phyloP scores from a whole-genome alignment of 352 stramenopile species.

The Phytophthora pinifolia region DNA sequence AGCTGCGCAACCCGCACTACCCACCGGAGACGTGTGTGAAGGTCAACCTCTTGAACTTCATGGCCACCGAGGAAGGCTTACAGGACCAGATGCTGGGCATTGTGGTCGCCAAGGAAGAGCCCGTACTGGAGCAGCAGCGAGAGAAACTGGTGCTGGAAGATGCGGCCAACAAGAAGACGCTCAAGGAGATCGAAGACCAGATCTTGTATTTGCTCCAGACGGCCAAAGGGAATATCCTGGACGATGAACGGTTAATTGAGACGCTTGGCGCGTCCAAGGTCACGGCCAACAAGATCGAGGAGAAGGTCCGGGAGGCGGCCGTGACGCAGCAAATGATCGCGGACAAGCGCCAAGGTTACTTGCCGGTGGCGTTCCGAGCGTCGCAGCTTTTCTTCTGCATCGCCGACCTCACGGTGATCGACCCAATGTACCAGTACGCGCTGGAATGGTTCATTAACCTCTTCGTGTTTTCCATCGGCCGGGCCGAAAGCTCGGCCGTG shows the following conservation, averaged over 20 bases:
- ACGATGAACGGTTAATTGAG: conserved; percentile 95
- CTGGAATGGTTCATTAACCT: conserved; percentile 97
- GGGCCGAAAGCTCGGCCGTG: conserved; percentile 72
- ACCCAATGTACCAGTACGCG: conserved; percentile 97
- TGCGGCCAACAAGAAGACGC: conserved; percentile 92
- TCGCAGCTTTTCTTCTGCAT: conserved; percentile 96
- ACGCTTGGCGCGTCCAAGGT: conserved; percentile 93
- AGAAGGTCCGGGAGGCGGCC: conserved; percentile 92
- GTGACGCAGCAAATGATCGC: conserved; percentile 93
- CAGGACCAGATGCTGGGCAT: conserved; percentile 97
- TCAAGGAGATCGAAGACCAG: conserved; percentile 97
- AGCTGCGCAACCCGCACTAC: conserved; percentile 94
- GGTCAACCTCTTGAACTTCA: conserved; percentile 97
- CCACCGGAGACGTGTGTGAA: conserved; percentile 95
- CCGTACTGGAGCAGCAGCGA: conserved; percentile 90
- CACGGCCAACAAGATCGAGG: conserved; percentile 93
- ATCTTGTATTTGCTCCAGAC: conserved; percentile 93
- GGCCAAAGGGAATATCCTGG: conserved; percentile 94
- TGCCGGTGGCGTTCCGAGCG: conserved; percentile 88
- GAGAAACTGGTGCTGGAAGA: conserved; percentile 95
- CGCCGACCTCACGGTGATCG: conserved; percentile 90
- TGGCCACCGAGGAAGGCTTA: conserved; percentile 93
- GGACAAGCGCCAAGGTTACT: conserved; percentile 90
- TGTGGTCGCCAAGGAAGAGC: conserved; percentile 93
- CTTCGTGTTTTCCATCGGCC: conserved; percentile 91